A percentile compares a stretch with the other conserved stretches of the same genome.
phyloP scores from a whole-genome alignment of 768 basidiomycete genomes.

The Rhodocollybia butyracea region DNA sequence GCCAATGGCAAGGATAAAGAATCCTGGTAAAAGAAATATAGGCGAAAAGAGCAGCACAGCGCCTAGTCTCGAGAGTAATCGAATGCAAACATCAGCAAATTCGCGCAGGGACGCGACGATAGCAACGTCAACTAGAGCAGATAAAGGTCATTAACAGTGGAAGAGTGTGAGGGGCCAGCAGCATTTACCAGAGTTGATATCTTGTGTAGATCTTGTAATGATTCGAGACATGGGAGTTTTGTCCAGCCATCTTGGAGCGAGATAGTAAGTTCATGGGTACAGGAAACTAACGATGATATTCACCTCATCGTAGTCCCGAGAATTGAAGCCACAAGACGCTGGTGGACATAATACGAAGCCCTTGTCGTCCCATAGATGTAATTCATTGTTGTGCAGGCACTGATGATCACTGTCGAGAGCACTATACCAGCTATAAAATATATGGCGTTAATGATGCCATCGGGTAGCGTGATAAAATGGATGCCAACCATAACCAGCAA shows the following conservation, averaged over 20 bases:
- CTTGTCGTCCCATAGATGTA: conserved; percentile 39
- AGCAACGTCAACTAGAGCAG: conserved; percentile 31
- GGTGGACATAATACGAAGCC: conserved; percentile 55
- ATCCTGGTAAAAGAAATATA: conserved; percentile 42
- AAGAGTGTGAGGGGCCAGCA: background rate
- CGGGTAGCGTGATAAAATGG: no score
- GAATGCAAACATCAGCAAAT: conserved; percentile 25
- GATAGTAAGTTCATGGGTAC: no score
- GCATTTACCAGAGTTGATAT: conserved; percentile 41
- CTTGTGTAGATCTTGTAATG: conserved; percentile 63
- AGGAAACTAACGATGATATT: no score
- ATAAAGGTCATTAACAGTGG: background rate
- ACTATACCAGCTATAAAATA: conserved; percentile 21
- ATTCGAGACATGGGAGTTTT: conserved; percentile 49
- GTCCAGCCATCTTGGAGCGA: conserved; percentile 48
- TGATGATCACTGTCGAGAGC: conserved; percentile 23
- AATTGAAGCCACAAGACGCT: conserved; percentile 46
- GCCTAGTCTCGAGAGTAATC: conserved; percentile 37
- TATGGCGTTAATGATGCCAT: no score
- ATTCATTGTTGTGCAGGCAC: conserved; percentile 29
- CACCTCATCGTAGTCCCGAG: conserved; percentile 60
- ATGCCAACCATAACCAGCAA: background rate
- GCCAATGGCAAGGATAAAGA: conserved; percentile 40
- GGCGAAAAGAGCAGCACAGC: conserved; percentile 45
- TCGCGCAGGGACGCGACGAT: conserved; percentile 24